phyloP scores from a whole-genome alignment of 2,329 filamentous ascomycete species.

The Arachnomyces sp. region DNA sequence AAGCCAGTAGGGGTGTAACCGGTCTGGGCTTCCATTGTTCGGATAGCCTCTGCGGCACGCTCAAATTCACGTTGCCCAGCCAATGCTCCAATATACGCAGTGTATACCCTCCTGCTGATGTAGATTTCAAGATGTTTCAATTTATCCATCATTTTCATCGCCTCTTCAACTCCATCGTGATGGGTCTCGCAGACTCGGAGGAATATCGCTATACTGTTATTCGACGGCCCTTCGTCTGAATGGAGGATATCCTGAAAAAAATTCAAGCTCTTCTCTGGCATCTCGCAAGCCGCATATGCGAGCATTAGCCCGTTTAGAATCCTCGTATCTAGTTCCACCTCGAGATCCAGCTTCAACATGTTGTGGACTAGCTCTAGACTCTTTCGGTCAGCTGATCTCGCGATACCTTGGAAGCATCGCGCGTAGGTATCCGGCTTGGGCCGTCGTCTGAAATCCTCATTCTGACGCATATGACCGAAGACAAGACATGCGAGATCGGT shows the following conservation, averaged over 20 bases:
- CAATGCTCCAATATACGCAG: conserved; percentile 67
- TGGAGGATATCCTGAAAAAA: conserved; percentile 81
- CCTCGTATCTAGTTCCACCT: conserved; percentile 64
- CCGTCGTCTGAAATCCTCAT: conserved; percentile 53
- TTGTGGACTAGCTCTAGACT: conserved; percentile 74
- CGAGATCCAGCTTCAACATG: conserved; percentile 87
- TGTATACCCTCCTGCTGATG: conserved; percentile 63
- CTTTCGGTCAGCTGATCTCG: conserved; percentile 50
- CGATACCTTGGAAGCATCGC: conserved; percentile 66
- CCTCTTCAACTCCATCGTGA: conserved; percentile 33
- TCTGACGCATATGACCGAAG: conserved; percentile 89
- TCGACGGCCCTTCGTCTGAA: conserved; percentile 76
- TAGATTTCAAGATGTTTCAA: conserved; percentile 68
- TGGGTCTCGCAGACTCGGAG: conserved; percentile 67
- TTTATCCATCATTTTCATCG: conserved; percentile 46
- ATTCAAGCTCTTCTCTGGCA: conserved; percentile 58
- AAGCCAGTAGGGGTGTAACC: conserved; percentile 59
- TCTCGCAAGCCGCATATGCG: conserved; percentile 64
- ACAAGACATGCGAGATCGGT: conserved; percentile 78
- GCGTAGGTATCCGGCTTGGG: conserved; percentile 70
- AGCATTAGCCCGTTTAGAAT: conserved; percentile 82
- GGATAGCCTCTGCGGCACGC: conserved; percentile 57
- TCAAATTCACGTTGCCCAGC: conserved; percentile 64
- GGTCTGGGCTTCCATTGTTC: conserved; percentile 57
- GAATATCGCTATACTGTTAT: conserved; percentile 69